phyloP scores from a whole-genome alignment of 2,329 filamentous ascomycete species.

The Calonectria pteridis region DNA sequence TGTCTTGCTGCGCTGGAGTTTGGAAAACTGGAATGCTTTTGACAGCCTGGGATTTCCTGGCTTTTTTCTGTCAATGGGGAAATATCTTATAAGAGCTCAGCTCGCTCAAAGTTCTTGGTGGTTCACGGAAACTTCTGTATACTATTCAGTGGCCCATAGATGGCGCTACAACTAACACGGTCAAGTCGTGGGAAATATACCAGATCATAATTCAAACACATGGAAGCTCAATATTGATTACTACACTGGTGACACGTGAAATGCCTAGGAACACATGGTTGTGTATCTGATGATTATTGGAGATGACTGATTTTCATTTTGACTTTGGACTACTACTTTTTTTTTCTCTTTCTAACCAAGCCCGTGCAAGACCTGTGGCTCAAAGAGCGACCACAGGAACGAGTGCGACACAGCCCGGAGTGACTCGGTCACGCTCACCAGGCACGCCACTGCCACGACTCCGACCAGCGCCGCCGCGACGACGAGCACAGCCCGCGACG shows the following conservation, averaged over 20 bases:
- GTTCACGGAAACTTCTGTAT: constrained; percentile 1
- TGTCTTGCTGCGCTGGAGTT: constrained; percentile 36
- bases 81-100: not conserved
- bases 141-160: not conserved
- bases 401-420: constrained; percentile 33
- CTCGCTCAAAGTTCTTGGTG: not conserved
- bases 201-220: not conserved
- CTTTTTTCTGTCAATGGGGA: not conserved
- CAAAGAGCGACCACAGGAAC: constrained; percentile 35
- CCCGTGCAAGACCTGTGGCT: constrained; percentile 35
- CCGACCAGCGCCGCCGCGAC: constrained; percentile 27
- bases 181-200: not conserved
- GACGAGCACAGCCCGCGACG: constrained; percentile 37
- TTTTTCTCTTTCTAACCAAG: constrained; percentile 27
- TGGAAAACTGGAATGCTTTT: constrained; percentile 34
- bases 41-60: not conserved
- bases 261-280: not conserved
- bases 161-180: not conserved
- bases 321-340: not conserved
- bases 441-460: constrained; percentile 30
- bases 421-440: constrained; percentile 32
- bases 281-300: not conserved
- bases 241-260: not conserved
- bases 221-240: not conserved
- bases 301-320: not conserved